Evolutionary conservation across 768 basidiomycete genomes (phyloP).

Genomic region (Floccularia luteovirens): DNA sequence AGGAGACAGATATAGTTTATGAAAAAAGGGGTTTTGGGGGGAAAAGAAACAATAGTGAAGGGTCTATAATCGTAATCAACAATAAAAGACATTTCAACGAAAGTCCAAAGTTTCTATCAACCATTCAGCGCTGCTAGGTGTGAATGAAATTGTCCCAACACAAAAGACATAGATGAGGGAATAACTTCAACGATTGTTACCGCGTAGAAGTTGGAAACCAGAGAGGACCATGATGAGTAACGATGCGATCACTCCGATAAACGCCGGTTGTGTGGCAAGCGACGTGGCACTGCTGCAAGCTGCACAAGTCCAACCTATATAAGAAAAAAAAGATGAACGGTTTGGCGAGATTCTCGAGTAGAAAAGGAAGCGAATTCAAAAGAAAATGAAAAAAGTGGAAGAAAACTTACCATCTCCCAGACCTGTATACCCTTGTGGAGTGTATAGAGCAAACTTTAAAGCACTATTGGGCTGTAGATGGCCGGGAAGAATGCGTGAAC

Average conservation of each 20-base stretch:
- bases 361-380: neutral
- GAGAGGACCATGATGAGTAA: constrained; percentile 59
- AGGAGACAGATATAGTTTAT: too few species aligned
- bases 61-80: too few species aligned
- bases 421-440: constrained; percentile 64
- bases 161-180: too few species aligned
- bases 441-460: constrained; percentile 79
- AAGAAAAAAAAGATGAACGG: neutral
- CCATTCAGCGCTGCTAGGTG: too few species aligned
- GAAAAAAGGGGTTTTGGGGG: too few species aligned
- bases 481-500: constrained; percentile 51
- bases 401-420: constrained; percentile 38
- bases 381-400: constrained; percentile 1
- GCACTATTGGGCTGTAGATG: constrained; percentile 61
- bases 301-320: constrained; percentile 48
- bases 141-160: too few species aligned
- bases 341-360: neutral
- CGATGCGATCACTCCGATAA: constrained; percentile 45
- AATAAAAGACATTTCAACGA: too few species aligned
- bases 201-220: constrained; percentile 52
- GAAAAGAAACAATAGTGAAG: too few species aligned
- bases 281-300: constrained; percentile 37
- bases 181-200: too few species aligned
- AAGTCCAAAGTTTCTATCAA: too few species aligned
- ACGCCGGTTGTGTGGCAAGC: constrained; percentile 40